Evolutionary conservation across 306 rosid species (phyloP), one percentile per base, ranked within the genome.

Genomic region (Cicer cuneatum): DNA sequence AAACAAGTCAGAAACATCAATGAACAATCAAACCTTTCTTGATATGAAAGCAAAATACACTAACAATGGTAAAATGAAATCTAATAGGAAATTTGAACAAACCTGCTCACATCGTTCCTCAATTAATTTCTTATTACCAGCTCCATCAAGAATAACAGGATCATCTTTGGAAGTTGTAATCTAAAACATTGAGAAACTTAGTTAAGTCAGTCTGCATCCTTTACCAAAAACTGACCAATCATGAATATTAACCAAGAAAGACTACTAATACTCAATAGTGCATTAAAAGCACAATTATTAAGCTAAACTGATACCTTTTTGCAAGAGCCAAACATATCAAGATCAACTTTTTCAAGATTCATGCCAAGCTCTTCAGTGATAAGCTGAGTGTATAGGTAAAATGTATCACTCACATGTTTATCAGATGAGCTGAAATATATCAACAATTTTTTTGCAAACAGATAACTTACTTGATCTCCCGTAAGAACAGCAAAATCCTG

Each of bases 91-190:
- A 29, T 45, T 56, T 47, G 42, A 35, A 77, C 85, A 76, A 56
- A 90, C 98, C 97, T 88, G 97, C 57, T 94, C 98, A 78, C 95
- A 87, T 90, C 98, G 86, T 81, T 94, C 96, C 77, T 91, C 98
- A 62, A 90, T 87, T 12, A 84, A 76, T 82, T 88, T 90, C 87
- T 94, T 94, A 90, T 94, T 96, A 73, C 98, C 98, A 53, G 95
- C 93, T 64, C 97, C 98, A 58, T 94, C 97, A 73, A 94, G 98
- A 85, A 94, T 90, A 54, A 94, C 96, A 16, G 96, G 87, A 77
- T 94, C 98, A 79, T 94, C 98, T 79, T 94, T 94, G 43, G 98
- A 94, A 75, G 91, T 74, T 10, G 98, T 88, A 74, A 88, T 84
- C 98, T 94, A 69, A 56, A 63, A 37, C 61, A 67, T 59, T 11